phyloP scores from a whole-genome alignment of 345 rosid species.

The Clarkia xantiana region DNA sequence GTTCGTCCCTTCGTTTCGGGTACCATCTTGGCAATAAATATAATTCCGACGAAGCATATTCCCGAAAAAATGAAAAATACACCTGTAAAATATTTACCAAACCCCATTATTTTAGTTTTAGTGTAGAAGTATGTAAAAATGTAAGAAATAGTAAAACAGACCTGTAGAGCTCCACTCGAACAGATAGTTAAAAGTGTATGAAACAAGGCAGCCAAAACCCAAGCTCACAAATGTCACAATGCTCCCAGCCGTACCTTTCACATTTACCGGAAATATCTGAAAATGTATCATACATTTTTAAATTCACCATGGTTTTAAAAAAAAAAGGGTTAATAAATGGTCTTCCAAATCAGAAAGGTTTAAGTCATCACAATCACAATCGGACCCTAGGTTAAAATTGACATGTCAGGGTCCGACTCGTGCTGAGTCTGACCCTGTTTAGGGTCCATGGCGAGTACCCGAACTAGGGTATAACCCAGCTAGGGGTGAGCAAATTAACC shows the following conservation, averaged over 20 bases:
- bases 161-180: constrained; percentile 28
- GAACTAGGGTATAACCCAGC: too few relatives aligned
- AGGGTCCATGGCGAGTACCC: too few relatives aligned
- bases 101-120: background rate
- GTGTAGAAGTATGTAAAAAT: too few relatives aligned
- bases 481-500: too few relatives aligned
- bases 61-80: constrained; percentile 17
- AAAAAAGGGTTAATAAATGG: too few relatives aligned
- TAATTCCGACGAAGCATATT: constrained; percentile 13
- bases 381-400: too few relatives aligned
- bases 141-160: background rate
- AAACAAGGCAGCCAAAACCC: constrained; percentile 12
- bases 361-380: too few relatives aligned
- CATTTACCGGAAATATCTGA: constrained; percentile 23
- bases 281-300: too few relatives aligned
- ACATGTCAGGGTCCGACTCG: too few relatives aligned
- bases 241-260: constrained; percentile 20
- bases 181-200: constrained; percentile 14
- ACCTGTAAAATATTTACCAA: background rate
- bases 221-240: constrained; percentile 13
- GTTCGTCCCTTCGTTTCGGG: constrained; percentile 34
- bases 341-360: too few relatives aligned
- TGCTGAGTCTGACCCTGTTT: too few relatives aligned
- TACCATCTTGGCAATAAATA: constrained; percentile 27
- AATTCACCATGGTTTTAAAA: too few relatives aligned